Evolutionary conservation across 306 rosid genomes (phyloP).

Genomic region (Erythrophleum fordii): DNA sequence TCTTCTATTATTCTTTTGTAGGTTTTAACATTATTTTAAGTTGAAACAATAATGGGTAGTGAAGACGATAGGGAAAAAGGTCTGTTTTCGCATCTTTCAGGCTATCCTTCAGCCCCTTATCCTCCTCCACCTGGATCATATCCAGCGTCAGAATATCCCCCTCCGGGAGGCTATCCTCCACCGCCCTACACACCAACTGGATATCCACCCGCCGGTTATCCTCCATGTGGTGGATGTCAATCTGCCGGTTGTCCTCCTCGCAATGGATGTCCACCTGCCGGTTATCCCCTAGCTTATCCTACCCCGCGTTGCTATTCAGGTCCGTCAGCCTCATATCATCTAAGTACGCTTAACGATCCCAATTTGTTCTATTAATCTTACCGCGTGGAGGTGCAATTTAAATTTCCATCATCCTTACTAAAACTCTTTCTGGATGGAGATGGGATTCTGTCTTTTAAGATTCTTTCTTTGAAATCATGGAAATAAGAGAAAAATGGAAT

Average conservation of each 20-base stretch:
- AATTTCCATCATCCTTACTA: neutral
- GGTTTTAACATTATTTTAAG: neutral
- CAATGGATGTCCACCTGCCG: conserved; percentile 21
- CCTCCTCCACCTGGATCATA: conserved; percentile 48
- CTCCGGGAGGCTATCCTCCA: conserved; percentile 35
- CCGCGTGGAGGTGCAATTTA: neutral
- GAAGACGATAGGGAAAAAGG: conserved; percentile 43
- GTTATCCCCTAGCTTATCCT: conserved; percentile 28
- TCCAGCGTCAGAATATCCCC: conserved; percentile 43
- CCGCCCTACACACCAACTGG: conserved; percentile 38
- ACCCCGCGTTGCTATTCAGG: too few species aligned
- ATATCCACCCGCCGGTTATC: conserved; percentile 9
- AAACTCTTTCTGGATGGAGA: neutral
- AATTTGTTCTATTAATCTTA: neutral
- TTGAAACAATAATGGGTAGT: conserved; percentile 48
- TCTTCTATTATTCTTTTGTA: neutral
- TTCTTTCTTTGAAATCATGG: neutral
- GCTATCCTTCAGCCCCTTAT: conserved; percentile 43
- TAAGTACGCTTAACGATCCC: conserved; percentile 34
- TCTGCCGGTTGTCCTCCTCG: neutral
- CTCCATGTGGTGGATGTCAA: neutral
- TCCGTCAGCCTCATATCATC: conserved; percentile 24
- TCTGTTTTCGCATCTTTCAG: conserved; percentile 36
- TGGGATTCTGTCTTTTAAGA: neutral
- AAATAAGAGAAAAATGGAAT: neutral